A percentile compares a stretch with the other conserved stretches of the same genome.
phyloP scores from a whole-genome alignment of 169 alveolate species.

The Eimeria maxima region DNA sequence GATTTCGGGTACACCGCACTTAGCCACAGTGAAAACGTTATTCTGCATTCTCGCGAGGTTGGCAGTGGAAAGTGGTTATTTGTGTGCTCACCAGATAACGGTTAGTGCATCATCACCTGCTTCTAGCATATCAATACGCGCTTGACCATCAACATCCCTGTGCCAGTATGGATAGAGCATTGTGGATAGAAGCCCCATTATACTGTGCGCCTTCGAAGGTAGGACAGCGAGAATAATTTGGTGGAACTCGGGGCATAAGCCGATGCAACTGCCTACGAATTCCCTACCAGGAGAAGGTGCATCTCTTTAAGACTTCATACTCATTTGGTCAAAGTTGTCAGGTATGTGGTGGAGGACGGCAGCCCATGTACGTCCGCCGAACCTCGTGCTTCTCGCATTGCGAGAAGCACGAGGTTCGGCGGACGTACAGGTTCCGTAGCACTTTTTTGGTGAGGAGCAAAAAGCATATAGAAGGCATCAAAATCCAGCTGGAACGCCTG shows the following conservation, averaged over 20 bases:
- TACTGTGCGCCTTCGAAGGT: neutral
- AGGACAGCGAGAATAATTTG: neutral
- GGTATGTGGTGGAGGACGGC: neutral
- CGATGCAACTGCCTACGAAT: neutral
- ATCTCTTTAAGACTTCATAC: neutral
- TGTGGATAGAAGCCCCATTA: neutral
- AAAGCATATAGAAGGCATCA: neutral
- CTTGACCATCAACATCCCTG: slow-evolving; percentile 16
- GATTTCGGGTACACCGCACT: neutral
- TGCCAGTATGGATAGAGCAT: neutral
- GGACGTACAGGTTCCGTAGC: neutral
- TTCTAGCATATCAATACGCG: slow-evolving; percentile 1
- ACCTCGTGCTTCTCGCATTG: neutral
- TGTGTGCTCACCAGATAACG: slow-evolving; percentile 39
- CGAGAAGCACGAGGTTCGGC: neutral
- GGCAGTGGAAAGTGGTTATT: neutral
- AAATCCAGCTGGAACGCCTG: neutral
- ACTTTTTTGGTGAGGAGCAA: neutral
- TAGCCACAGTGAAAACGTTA: neutral
- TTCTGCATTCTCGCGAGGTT: neutral
- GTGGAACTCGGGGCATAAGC: neutral
- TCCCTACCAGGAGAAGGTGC: neutral
- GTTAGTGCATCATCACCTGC: neutral
- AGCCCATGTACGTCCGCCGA: neutral
- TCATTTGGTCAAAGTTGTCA: neutral